These are phyloP conservation scores for Verticillium albo-atrum DNA, from an alignment of 2,329 filamentous ascomycete genomes.

Conservation along the genomic window DNA sequence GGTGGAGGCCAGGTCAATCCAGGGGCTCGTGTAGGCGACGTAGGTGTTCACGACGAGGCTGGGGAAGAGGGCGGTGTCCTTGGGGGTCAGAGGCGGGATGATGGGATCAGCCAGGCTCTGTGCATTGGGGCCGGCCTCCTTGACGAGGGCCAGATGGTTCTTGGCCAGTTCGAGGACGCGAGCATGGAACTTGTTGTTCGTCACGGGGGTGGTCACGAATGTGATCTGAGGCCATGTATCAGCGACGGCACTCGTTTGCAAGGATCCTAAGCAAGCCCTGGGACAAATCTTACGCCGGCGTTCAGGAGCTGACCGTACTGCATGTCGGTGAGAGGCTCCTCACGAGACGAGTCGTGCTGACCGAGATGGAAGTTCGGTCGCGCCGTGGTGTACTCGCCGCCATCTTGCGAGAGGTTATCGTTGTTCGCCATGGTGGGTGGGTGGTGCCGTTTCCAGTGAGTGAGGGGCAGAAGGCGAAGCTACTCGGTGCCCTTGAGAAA, in stretches of 20 bases:
- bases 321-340: constrained; percentile 55
- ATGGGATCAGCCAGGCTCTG: constrained; percentile 51
- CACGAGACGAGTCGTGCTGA: constrained; percentile 65
- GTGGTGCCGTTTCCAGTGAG: too few species aligned
- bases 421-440: background rate
- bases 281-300: constrained; percentile 52
- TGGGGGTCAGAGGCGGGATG: constrained; percentile 66
- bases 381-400: constrained; percentile 7
- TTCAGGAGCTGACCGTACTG: constrained; percentile 66
- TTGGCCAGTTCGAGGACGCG: constrained; percentile 61
- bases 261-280: background rate
- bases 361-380: constrained; percentile 61
- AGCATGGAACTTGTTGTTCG: constrained; percentile 66
- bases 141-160: constrained; percentile 44
- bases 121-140: constrained; percentile 34
- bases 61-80: constrained; percentile 72
- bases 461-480: background rate
- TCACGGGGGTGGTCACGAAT: constrained; percentile 75
- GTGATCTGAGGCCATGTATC: constrained; percentile 55
- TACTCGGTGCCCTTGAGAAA: background rate
- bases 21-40: constrained; percentile 77
- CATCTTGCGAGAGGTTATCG: constrained; percentile 1
- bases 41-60: constrained; percentile 66
- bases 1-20: constrained; percentile 84
- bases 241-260: constrained; percentile 12